These are phyloP conservation scores for Trichoderma asperelloides DNA, from an alignment of 495 filamentous ascomycete genomes.

Conservation along the genomic window DNA sequence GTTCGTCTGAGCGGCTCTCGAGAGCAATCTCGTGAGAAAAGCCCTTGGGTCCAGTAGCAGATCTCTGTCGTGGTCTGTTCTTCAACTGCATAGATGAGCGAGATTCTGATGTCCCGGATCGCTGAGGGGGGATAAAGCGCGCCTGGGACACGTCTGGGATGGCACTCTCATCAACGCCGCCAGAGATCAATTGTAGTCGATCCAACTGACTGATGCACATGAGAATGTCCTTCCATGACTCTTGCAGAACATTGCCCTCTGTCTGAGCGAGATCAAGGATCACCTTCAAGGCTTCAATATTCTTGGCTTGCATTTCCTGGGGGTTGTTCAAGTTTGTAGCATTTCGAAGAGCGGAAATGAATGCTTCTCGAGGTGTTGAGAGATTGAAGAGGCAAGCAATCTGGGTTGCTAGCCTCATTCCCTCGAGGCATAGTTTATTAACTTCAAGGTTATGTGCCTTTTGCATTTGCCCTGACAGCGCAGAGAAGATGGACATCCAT, in stretches of 20 bases:
- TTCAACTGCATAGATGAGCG: slow-evolving; percentile 61
- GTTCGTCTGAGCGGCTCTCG: slow-evolving; percentile 83
- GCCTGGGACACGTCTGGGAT: slow-evolving; percentile 89
- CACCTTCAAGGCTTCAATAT: slow-evolving; percentile 85
- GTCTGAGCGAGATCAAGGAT: slow-evolving; percentile 85
- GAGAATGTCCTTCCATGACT: slow-evolving; percentile 90
- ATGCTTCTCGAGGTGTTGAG: slow-evolving; percentile 82
- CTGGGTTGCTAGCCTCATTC: slow-evolving; percentile 83
- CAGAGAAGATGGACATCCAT: slow-evolving; percentile 98
- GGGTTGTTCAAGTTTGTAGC: slow-evolving; percentile 93
- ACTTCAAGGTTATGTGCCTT: slow-evolving; percentile 85
- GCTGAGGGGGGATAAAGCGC: slow-evolving; percentile 52
- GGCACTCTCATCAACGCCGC: slow-evolving; percentile 84
- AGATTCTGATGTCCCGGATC: slow-evolving; percentile 36
- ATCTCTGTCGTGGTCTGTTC: slow-evolving; percentile 54
- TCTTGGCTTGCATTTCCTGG: slow-evolving; percentile 91
- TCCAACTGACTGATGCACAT: slow-evolving; percentile 96
- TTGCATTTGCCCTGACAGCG: slow-evolving; percentile 82
- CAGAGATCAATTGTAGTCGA: slow-evolving; percentile 86
- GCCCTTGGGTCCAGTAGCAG: slow-evolving; percentile 51
- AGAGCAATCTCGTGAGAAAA: slow-evolving; percentile 84
- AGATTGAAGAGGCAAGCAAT: slow-evolving; percentile 92
- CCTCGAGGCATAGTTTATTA: slow-evolving; percentile 86
- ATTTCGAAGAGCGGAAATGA: slow-evolving; percentile 86
- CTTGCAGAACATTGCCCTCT: slow-evolving; percentile 80